Evolutionary conservation across 768 basidiomycete species (phyloP).

Genomic region (Mycena floridula): DNA sequence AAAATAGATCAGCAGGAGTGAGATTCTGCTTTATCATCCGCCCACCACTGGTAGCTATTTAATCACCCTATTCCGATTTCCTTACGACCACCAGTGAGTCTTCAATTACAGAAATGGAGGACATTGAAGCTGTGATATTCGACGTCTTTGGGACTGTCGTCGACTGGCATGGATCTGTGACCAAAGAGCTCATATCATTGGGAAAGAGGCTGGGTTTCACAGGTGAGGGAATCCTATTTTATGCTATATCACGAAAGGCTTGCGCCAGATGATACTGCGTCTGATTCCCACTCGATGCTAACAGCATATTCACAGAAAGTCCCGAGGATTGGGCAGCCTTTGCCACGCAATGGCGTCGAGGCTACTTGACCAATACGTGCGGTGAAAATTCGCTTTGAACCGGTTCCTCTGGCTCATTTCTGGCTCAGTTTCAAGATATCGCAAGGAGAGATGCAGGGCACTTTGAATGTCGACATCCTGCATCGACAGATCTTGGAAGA

Average conservation of each 20-base stretch:
- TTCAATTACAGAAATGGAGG: too few species aligned
- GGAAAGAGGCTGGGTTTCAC: slow-evolving; percentile 20
- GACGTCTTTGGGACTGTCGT: slow-evolving; percentile 29
- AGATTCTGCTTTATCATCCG: too few species aligned
- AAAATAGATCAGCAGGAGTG: too few species aligned
- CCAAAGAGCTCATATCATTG: slow-evolving; percentile 22
- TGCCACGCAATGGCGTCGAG: slow-evolving; percentile 49
- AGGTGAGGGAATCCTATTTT: slow-evolving; percentile 13
- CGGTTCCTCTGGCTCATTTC: neutral
- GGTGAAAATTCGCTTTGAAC: slow-evolving; percentile 15
- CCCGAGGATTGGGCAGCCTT: slow-evolving; percentile 40
- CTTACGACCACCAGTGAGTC: too few species aligned
- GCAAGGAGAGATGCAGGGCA: slow-evolving; percentile 37
- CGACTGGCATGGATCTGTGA: slow-evolving; percentile 27
- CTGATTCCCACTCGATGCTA: neutral
- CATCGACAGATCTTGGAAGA: slow-evolving; percentile 57
- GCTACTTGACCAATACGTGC: slow-evolving; percentile 43
- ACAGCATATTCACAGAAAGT: neutral
- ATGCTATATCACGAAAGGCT: neutral
- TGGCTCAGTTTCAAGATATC: slow-evolving; percentile 34
- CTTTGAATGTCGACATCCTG: slow-evolving; percentile 46
- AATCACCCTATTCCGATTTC: too few species aligned
- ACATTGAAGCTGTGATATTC: slow-evolving; percentile 24
- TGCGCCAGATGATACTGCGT: neutral
- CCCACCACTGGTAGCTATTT: too few species aligned